These are phyloP conservation scores for Xylaria polymorpha DNA, from an alignment of 2,329 filamentous ascomycete species.

Conservation along the genomic window DNA sequence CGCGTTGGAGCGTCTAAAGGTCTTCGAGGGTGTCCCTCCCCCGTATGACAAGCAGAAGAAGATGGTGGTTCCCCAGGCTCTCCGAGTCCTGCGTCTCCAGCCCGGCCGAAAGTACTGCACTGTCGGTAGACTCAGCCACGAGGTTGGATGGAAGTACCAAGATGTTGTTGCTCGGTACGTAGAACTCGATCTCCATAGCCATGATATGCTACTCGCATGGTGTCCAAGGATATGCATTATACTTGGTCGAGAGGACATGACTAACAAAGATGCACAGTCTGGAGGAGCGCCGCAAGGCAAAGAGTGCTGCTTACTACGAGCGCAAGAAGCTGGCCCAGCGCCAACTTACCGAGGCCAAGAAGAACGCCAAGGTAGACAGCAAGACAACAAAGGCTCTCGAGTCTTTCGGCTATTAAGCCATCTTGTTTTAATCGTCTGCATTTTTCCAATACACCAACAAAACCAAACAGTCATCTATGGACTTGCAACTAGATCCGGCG, in stretches of 20 bases:
- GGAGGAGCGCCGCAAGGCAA: constrained; percentile 99
- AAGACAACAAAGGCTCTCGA: constrained; percentile 91
- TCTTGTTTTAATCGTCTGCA: constrained; percentile 47
- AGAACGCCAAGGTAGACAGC: constrained; percentile 85
- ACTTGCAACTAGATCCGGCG: constrained; percentile 53
- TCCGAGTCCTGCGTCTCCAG: constrained; percentile 95
- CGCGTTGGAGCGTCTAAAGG: constrained; percentile 98
- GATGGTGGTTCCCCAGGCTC: constrained; percentile 98
- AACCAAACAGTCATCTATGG: constrained; percentile 48
- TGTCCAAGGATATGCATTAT: neutral
- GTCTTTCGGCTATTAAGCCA: constrained; percentile 85
- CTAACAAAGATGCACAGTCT: constrained; percentile 70
- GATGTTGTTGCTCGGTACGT: constrained; percentile 97
- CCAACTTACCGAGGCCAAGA: constrained; percentile 92
- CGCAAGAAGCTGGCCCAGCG: constrained; percentile 97
- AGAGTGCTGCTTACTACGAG: constrained; percentile 99
- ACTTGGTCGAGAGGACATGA: neutral
- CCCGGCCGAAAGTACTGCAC: constrained; percentile 99
- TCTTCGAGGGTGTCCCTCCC: constrained; percentile 98
- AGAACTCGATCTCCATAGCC: neutral
- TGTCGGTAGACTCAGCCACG: constrained; percentile 95
- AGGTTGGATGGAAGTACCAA: constrained; percentile 99
- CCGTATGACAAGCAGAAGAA: constrained; percentile 99
- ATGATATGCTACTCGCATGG: neutral
- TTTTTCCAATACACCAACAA: constrained; percentile 49